Evolutionary conservation across 140 eudicot genomes (phyloP).

Genomic region (Eryngium alpinum): DNA sequence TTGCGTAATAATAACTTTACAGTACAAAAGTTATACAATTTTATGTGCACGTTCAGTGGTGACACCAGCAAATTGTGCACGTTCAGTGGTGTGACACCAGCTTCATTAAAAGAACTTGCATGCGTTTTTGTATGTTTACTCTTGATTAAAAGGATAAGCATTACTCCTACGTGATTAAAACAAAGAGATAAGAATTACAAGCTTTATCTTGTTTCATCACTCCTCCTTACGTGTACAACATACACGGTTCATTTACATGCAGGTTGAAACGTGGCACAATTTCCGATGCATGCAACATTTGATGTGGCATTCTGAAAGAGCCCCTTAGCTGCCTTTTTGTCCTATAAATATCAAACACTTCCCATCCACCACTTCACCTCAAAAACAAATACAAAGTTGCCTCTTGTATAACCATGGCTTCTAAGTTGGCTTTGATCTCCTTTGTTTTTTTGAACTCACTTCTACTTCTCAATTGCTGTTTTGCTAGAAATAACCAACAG

Average conservation of each 20-base stretch:
- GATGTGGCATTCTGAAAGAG: background rate
- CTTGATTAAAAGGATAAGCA: background rate
- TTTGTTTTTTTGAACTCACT: slow-evolving; percentile 28
- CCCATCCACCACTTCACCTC: slow-evolving; percentile 9
- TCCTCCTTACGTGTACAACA: background rate
- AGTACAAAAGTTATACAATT: too few species aligned
- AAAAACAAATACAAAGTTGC: background rate
- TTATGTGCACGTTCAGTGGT: too few species aligned
- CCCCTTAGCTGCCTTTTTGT: slow-evolving; percentile 6
- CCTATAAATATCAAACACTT: slow-evolving; percentile 27
- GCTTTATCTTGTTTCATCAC: background rate
- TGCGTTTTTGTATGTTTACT: background rate
- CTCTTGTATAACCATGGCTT: slow-evolving; percentile 23
- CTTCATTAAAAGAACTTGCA: background rate
- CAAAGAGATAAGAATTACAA: background rate
- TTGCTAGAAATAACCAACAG: slow-evolving; percentile 17
- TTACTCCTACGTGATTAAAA: too few species aligned
- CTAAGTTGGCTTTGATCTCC: slow-evolving; percentile 24
- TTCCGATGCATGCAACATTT: background rate
- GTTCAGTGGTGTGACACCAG: too few species aligned
- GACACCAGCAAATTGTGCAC: too few species aligned
- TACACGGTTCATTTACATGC: background rate
- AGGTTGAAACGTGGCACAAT: background rate
- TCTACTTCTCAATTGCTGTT: slow-evolving; percentile 31
- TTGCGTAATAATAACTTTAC: too few species aligned